These are phyloP conservation scores for Aspergillus felis DNA, from an alignment of 2,329 filamentous ascomycete genomes.

Conservation along the genomic window DNA sequence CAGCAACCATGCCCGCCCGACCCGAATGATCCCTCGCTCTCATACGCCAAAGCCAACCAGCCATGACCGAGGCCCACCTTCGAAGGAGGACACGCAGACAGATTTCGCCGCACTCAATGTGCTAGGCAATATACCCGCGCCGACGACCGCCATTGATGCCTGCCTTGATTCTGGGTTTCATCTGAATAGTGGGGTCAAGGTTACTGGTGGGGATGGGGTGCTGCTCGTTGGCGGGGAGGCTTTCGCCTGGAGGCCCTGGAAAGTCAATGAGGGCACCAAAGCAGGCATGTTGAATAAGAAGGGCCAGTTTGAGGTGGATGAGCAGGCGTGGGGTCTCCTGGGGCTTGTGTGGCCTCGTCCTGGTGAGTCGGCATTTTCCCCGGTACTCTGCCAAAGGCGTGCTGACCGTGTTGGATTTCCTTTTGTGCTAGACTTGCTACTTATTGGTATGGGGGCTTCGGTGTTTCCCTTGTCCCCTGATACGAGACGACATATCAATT, in stretches of 20 bases:
- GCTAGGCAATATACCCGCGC: conserved; percentile 67
- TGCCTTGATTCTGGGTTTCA: conserved; percentile 81
- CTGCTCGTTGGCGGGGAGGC: conserved; percentile 82
- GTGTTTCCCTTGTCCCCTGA: conserved; percentile 73
- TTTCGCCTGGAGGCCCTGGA: conserved; percentile 85
- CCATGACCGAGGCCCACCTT: conserved; percentile 59
- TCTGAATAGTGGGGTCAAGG: conserved; percentile 73
- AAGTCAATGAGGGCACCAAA: conserved; percentile 37
- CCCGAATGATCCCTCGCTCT: conserved; percentile 30
- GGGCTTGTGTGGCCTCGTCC: conserved; percentile 82
- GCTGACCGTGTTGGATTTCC: not conserved
- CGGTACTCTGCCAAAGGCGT: conserved; percentile 1
- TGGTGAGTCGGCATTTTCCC: conserved; percentile 52
- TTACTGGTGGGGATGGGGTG: conserved; percentile 66
- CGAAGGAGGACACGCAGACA: conserved; percentile 60
- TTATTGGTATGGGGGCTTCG: conserved; percentile 77
- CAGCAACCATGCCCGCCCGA: conserved; percentile 23
- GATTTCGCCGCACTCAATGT: conserved; percentile 78
- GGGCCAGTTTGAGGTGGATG: conserved; percentile 74
- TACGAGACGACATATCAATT: conserved; percentile 67
- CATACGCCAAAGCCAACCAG: conserved; percentile 38
- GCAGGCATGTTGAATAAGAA: conserved; percentile 64
- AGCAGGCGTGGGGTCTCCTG: conserved; percentile 70
- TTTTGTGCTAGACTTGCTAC: conserved; percentile 45
- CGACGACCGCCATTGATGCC: conserved; percentile 77